Conservation (phyloP, 2,329 filamentous ascomycete genomes). For the Aspergillus texensis region DNA sequence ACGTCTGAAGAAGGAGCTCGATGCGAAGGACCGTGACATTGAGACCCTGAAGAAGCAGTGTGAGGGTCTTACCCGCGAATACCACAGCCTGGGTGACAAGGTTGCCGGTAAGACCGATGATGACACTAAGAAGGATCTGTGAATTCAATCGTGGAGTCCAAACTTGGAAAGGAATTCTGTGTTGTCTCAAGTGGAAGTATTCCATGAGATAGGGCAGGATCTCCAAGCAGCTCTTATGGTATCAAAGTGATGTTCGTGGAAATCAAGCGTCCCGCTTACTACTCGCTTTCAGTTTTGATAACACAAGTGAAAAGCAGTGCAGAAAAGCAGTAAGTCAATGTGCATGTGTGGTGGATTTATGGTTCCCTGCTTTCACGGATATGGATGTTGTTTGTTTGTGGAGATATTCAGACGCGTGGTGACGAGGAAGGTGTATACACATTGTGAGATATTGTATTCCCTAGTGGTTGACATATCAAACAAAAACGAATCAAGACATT, state of each 20-base stretch:
- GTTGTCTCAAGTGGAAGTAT: not conserved
- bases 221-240: not conserved
- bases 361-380: not conserved
- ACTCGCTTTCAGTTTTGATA: not conserved
- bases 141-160: constrained; percentile 12
- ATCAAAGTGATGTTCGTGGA: not conserved
- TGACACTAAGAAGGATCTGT: constrained; percentile 60
- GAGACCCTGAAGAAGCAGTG: constrained; percentile 91
- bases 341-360: not conserved
- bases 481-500: not conserved
- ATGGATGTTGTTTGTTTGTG: not conserved
- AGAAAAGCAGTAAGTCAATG: too few relatives aligned
- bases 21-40: constrained; percentile 78
- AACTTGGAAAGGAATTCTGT: not conserved
- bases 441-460: not conserved
- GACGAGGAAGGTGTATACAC: not conserved
- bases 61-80: constrained; percentile 79
- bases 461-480: not conserved
- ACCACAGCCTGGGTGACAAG: constrained; percentile 82
- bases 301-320: not conserved
- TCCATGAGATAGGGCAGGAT: not conserved
- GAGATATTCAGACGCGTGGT: not conserved
- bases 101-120: constrained; percentile 59
- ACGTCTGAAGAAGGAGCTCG: constrained; percentile 72
- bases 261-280: not conserved